Evolutionary conservation across 306 rosid genomes (phyloP).

Genomic region (Datisca glomerata): DNA sequence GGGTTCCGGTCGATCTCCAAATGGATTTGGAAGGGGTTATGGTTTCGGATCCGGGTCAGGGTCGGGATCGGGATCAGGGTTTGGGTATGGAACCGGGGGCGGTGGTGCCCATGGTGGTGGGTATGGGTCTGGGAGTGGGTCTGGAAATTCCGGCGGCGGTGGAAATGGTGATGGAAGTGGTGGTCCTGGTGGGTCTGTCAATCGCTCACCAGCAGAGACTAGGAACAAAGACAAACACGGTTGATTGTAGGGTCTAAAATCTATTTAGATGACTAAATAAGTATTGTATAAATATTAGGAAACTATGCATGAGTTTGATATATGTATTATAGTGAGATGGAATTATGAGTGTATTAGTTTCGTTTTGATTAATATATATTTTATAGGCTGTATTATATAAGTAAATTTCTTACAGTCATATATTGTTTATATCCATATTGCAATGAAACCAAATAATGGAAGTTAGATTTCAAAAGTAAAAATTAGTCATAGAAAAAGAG

Average conservation of each 20-base stretch:
- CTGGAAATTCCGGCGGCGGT: conserved; percentile 22
- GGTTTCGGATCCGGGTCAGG: conserved; percentile 62
- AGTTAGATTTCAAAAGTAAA: too few relatives aligned
- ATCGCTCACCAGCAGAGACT: conserved; percentile 8
- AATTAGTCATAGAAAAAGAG: too few relatives aligned
- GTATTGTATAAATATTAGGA: too few relatives aligned
- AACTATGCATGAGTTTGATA: too few relatives aligned
- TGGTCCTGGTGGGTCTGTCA: conserved; percentile 12
- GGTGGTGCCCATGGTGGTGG: conserved; percentile 52
- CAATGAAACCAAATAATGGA: too few relatives aligned
- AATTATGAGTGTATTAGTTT: too few relatives aligned
- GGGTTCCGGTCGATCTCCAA: conserved; percentile 51
- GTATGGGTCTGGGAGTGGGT: conserved; percentile 42
- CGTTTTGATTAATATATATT: too few relatives aligned
- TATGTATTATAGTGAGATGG: too few relatives aligned
- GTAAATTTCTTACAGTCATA: too few relatives aligned
- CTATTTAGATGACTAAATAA: too few relatives aligned
- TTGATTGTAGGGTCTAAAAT: conserved; percentile 10
- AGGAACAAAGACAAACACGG: conserved; percentile 23
- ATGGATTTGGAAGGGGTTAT: conserved; percentile 46
- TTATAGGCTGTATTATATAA: too few relatives aligned
- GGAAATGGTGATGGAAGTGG: conserved; percentile 9
- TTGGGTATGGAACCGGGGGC: conserved; percentile 41
- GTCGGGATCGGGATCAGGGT: conserved; percentile 50
- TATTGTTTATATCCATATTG: too few relatives aligned